These are phyloP conservation scores for Lizonia empirigonia DNA, from an alignment of 2,329 filamentous ascomycete species.

Conservation along the genomic window DNA sequence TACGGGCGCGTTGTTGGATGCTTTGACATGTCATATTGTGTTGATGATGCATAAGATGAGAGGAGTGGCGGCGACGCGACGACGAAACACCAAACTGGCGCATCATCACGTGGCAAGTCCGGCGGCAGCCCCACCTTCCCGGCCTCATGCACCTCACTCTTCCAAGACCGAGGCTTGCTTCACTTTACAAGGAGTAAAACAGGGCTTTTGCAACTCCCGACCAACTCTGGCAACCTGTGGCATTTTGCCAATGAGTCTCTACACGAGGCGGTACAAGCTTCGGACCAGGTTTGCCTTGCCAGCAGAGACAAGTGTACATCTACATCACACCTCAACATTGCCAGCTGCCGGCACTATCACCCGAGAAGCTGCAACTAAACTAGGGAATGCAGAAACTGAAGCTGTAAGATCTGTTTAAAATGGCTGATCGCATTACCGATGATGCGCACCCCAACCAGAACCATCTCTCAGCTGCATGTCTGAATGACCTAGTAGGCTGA, in stretches of 20 bases:
- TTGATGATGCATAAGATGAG: constrained; percentile 20
- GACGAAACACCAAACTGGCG: constrained; percentile 15
- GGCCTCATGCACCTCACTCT: constrained; percentile 10
- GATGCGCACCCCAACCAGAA: constrained; percentile 26
- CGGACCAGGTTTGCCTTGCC: constrained; percentile 23
- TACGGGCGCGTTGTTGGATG: constrained; percentile 29
- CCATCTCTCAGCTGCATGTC: constrained; percentile 29
- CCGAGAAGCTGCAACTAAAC: constrained; percentile 19
- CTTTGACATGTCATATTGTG: constrained; percentile 42
- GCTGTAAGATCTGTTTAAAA: background rate
- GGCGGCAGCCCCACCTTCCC: constrained; percentile 5
- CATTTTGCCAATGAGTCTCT: background rate
- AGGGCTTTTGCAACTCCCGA: constrained; percentile 24
- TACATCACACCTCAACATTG: constrained; percentile 33
- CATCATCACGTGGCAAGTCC: constrained; percentile 2
- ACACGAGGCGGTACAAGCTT: background rate
- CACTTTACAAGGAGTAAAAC: constrained; percentile 29
- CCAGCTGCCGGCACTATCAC: constrained; percentile 15
- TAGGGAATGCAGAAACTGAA: background rate
- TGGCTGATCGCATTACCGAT: constrained; percentile 18
- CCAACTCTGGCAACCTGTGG: background rate
- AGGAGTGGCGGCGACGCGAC: constrained; percentile 24
- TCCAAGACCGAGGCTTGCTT: constrained; percentile 21
- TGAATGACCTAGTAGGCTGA: constrained; percentile 39
- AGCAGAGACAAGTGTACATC: constrained; percentile 11